These are phyloP conservation scores for Venturiaceae sp. DNA, from an alignment of 2,329 filamentous ascomycete species.

Conservation along the genomic window DNA sequence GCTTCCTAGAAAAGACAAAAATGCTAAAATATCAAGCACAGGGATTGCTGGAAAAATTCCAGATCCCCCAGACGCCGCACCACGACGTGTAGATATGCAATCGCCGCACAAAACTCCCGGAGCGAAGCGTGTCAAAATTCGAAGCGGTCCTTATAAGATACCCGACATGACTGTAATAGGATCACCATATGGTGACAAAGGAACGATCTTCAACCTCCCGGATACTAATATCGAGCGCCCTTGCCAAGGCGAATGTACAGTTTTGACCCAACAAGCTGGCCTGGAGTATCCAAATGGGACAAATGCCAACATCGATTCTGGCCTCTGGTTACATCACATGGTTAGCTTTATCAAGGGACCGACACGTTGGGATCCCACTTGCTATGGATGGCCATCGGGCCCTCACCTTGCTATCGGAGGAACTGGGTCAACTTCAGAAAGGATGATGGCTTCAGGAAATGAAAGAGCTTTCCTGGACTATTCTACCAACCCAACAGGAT, in stretches of 20 bases:
- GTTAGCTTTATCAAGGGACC: constrained; percentile 1
- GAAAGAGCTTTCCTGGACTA: neutral
- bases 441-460: neutral
- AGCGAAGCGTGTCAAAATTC: neutral
- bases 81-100: neutral
- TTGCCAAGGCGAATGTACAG: neutral
- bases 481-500: neutral
- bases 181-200: neutral
- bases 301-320: too few relatives aligned
- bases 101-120: neutral
- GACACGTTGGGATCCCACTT: neutral
- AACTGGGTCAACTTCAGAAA: neutral
- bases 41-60: neutral
- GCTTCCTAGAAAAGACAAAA: too few relatives aligned
- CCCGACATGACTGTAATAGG: neutral
- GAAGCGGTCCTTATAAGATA: constrained; percentile 3
- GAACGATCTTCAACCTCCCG: constrained; percentile 1
- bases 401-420: neutral
- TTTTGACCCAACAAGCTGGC: neutral
- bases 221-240: neutral
- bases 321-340: constrained; percentile 4
- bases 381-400: neutral
- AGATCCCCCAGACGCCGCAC: neutral
- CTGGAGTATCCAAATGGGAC: constrained; percentile 3
- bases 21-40: too few relatives aligned